Evolutionary conservation across 768 basidiomycete genomes (phyloP), one percentile per base, ranked within the genome.

Genomic region (Panus rudis): DNA sequence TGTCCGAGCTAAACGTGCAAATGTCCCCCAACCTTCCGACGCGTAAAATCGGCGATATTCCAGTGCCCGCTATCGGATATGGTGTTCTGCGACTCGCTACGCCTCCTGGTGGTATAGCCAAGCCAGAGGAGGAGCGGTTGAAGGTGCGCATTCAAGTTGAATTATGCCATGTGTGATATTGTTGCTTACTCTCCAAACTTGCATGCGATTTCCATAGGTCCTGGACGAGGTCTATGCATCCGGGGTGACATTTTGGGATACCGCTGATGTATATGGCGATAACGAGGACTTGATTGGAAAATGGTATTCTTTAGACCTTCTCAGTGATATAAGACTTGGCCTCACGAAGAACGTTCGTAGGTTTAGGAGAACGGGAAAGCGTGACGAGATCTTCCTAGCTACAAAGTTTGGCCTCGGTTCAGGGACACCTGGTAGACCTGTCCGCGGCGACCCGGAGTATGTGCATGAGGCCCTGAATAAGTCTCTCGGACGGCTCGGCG

Each of bases 31-130:
- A n/a, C n/a, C n/a, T n/a, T n/a, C 65, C 62, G 28, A 66, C 62
- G 44, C 69, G 66, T 45, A 70, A 60, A 46, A 71, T 82, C 25
- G 75, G 74, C 21, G 55, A 63, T 14, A 55, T 63, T 22, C 43
- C 63, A 11, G 71, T 78, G 4, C 63, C 70, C 7, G 71, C 71
- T 16, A 67, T 84, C 6, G 79, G 80, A 2, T 79, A 75, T 45
- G 81, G 81, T 4, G 60, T 69, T 5, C 81, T 81, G 79, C 78
- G 76, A 5, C 51, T 81, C 10, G 69, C 71, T 14, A 63, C 59
- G 1, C 63, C 53, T 28, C 78, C 78, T 43, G 78, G 78, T 17
- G 45, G 54, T 2, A 52, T n/a, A n/a, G 53, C 57, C 1, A 61
- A 62, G 13, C 46, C 66, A 3, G 79, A 83, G 42, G 77, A 81